Conservation (phyloP, 257 asterid genomes). For the Nicotiana paniculata region DNA sequence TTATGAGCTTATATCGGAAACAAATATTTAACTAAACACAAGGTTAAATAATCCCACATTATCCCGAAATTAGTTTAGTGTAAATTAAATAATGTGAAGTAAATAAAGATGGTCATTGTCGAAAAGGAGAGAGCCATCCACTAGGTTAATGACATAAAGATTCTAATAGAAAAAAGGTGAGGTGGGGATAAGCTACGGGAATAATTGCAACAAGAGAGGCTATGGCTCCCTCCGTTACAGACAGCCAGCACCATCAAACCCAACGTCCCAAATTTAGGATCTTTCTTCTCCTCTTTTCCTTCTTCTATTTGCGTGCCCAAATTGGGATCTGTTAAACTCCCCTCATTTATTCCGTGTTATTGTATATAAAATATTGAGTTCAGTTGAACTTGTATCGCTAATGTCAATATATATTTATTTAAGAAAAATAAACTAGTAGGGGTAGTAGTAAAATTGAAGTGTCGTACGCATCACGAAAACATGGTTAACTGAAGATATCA, state of each 20-base stretch:
- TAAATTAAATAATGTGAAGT: too few relatives aligned
- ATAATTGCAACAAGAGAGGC: conserved; percentile 14
- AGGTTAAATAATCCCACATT: too few relatives aligned
- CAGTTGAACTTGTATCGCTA: too few relatives aligned
- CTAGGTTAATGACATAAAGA: background rate
- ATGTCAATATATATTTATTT: background rate
- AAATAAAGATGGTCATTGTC: background rate
- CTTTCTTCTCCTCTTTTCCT: background rate
- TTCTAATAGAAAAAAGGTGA: background rate
- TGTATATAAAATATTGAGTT: too few relatives aligned
- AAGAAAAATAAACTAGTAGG: background rate
- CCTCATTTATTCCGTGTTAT: background rate
- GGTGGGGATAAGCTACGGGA: background rate
- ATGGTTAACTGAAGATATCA: background rate
- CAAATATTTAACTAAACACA: too few relatives aligned
- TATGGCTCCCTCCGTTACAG: conserved; percentile 17
- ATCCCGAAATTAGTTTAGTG: too few relatives aligned
- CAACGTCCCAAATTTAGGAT: conserved; percentile 15
- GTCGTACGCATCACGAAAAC: background rate
- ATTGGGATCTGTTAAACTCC: conserved; percentile 5
- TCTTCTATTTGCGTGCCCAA: conserved; percentile 14
- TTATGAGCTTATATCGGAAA: too few relatives aligned
- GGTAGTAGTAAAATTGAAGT: background rate
- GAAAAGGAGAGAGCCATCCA: background rate
- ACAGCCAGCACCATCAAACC: conserved; percentile 15